A percentile compares a stretch with the other conserved stretches of the same genome.
Conservation (phyloP, 257 asterid species). For the Primulina eburnea region DNA sequence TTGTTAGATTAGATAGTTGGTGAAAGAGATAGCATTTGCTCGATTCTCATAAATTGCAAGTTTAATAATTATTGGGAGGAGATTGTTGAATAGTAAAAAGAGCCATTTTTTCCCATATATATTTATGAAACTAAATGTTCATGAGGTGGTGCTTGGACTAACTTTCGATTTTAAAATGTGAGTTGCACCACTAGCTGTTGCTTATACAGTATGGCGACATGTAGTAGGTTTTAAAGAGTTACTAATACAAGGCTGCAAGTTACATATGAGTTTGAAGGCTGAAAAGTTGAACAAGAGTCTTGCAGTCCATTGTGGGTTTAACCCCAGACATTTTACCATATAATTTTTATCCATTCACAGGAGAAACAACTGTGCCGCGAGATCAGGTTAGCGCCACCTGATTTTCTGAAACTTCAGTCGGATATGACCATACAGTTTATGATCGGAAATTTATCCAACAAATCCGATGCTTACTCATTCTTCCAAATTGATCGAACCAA, state of each 20-base stretch:
- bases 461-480: slow-evolving; percentile 64
- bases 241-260: neutral
- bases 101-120: no score
- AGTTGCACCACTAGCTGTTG: neutral
- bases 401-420: slow-evolving; percentile 70
- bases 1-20: neutral
- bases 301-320: neutral
- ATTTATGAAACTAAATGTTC: neutral
- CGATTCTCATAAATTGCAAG: neutral
- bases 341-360: slow-evolving; percentile 37
- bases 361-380: slow-evolving; percentile 82
- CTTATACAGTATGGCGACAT: neutral
- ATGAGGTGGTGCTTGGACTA: neutral
- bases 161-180: neutral
- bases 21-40: neutral
- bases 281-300: neutral
- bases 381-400: slow-evolving; percentile 52
- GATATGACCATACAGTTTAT: slow-evolving; percentile 49
- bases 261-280: neutral
- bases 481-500: slow-evolving; percentile 65
- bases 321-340: slow-evolving; percentile 6
- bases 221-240: neutral
- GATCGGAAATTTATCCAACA: slow-evolving; percentile 64
- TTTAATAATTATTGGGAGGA: neutral
- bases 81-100: neutral